Evolutionary conservation across 139 green algal genomes (phyloP), one percentile per base, ranked within the genome.

Genomic region (Chlamydomonas eustigma): DNA sequence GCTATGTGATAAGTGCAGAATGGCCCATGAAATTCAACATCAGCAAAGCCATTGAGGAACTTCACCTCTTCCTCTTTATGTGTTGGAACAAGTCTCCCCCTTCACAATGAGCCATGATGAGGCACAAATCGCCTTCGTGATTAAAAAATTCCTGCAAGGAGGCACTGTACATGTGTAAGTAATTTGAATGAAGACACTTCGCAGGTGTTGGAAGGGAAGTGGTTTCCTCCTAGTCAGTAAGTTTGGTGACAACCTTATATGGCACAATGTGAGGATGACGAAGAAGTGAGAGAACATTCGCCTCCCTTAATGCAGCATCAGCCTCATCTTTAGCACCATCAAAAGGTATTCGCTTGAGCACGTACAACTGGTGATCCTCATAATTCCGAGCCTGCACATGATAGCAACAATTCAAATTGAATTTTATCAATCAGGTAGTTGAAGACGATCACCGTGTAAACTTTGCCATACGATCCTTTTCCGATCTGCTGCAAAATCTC

Each of bases 401-500:
- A 58, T 12, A 18, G 44, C n/a, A n/a, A 58, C 44, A 58, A 58
- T 18, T 18, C 12, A 58, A 28, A 58, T 18, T 58, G 44, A 18
- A 28, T 28, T 28, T 58, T 58, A 18, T 12, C 18, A 58, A 18
- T 12, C 44, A 58, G 44, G 44, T 28, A 58, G 44, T 18, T 12
- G 12, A 22, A 72, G 12, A 36, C 35, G 3, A 35, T 30, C 73
- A 85, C 83, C 75, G 81, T 82, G 30, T 84, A 87, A 1, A 87
- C 81, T 51, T 86, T 83, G 1, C 85, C 85, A 74, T 87, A 90
- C 0, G 75, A 80, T 5, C 85, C 85, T 28, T 87, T 85, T 1
- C 85, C 85, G 2, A 87, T 66, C 25, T 81, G 50, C 37, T 80
- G 64, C 0, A 77, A 2, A n/a, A 76, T 37, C 31, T 73, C 36